Percentiles rank a stretch among this genome's conserved stretches.
phyloP scores from a whole-genome alignment of 495 filamentous ascomycete species.

The Pyrenula aspistea region DNA sequence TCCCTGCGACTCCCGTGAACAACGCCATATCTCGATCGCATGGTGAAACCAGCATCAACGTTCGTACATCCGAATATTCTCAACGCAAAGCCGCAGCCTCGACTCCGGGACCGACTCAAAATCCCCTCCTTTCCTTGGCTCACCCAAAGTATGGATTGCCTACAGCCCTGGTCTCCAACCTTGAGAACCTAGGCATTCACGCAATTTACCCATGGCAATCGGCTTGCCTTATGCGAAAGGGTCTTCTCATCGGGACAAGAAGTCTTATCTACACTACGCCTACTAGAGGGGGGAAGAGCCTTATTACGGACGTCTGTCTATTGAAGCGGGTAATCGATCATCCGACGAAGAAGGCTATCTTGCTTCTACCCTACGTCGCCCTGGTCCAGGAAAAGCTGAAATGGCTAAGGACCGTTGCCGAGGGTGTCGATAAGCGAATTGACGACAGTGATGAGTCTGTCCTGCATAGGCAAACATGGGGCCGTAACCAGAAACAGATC shows the following conservation, averaged over 20 bases:
- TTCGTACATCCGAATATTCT: constrained; percentile 17
- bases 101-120: constrained; percentile 38
- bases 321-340: constrained; percentile 58
- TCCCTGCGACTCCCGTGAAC: not conserved
- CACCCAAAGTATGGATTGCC: constrained; percentile 57
- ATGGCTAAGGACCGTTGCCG: constrained; percentile 60
- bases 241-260: constrained; percentile 49
- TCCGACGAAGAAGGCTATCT: constrained; percentile 53
- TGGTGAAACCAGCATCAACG: not conserved
- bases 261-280: constrained; percentile 80
- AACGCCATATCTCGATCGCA: not conserved
- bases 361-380: constrained; percentile 75
- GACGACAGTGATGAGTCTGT: constrained; percentile 10
- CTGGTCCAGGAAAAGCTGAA: constrained; percentile 74
- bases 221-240: constrained; percentile 59
- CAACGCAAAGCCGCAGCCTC: constrained; percentile 27
- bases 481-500: constrained; percentile 26
- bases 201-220: constrained; percentile 76
- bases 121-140: constrained; percentile 49
- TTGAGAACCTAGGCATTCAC: constrained; percentile 49
- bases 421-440: constrained; percentile 41
- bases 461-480: constrained; percentile 19
- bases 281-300: constrained; percentile 69
- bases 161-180: constrained; percentile 47
- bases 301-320: constrained; percentile 67